A percentile compares a stretch with the other conserved stretches of the same genome.
Conservation (phyloP, 805 yeast genomes). For the Cyberlindnera maclurae region DNA sequence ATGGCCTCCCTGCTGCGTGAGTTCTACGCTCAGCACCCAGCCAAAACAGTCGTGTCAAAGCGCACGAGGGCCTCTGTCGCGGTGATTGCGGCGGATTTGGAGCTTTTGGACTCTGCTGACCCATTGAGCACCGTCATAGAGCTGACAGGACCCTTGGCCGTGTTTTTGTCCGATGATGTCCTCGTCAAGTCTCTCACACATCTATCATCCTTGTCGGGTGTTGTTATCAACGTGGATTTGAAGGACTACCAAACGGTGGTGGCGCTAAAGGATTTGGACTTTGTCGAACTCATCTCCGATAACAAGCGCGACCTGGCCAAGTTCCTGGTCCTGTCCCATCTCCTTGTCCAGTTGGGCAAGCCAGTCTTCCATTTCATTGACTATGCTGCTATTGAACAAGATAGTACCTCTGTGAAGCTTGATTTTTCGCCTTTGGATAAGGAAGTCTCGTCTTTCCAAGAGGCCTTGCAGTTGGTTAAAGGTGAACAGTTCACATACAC, state of each 20-base stretch:
- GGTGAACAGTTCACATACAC: conserved; percentile 30
- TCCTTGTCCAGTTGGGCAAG: conserved; percentile 40
- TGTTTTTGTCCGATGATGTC: conserved; percentile 46
- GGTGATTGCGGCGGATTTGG: conserved; percentile 5
- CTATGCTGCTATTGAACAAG: conserved; percentile 11
- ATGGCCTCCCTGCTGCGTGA: not conserved
- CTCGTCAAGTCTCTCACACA: conserved; percentile 56
- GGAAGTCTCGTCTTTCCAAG: conserved; percentile 25
- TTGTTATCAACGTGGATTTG: conserved; percentile 57
- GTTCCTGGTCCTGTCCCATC: conserved; percentile 51
- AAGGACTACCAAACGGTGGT: conserved; percentile 65
- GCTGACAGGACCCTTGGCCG: conserved; percentile 9
- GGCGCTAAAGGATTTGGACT: conserved; percentile 65
- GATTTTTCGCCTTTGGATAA: conserved; percentile 12
- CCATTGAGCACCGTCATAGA: conserved; percentile 11
- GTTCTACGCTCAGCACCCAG: not conserved
- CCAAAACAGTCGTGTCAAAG: conserved; percentile 8
- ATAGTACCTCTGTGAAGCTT: conserved; percentile 5
- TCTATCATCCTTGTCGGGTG: conserved; percentile 37
- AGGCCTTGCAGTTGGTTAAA: conserved; percentile 26
- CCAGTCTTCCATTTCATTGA: conserved; percentile 72
- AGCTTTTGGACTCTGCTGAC: conserved; percentile 13
- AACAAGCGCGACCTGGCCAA: conserved; percentile 44
- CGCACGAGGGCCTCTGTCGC: conserved; percentile 4
- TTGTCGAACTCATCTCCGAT: conserved; percentile 62